A percentile compares a stretch with the other conserved stretches of the same genome.
These are phyloP conservation scores for Coemansia reversa DNA, from an alignment of 192 early-diverging fungal species.

Conservation along the genomic window DNA sequence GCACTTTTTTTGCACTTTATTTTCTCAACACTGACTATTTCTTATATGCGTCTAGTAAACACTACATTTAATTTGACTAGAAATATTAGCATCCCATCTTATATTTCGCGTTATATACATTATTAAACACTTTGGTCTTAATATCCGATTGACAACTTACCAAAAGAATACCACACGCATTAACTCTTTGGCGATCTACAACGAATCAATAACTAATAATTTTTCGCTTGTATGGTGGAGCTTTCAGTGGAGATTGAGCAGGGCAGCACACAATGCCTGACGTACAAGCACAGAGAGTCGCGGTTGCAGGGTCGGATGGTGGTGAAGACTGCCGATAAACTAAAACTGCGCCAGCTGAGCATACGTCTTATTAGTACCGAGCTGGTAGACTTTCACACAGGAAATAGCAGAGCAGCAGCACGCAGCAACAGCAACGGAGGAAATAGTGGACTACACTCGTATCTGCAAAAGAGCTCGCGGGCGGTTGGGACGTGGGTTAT, in stretches of 20 bases:
- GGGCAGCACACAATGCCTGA: slow-evolving; percentile 22
- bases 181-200: not conserved
- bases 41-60: too few species aligned
- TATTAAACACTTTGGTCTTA: too few species aligned
- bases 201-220: not conserved
- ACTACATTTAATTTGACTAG: too few species aligned
- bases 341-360: slow-evolving; percentile 35
- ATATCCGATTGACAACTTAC: too few species aligned
- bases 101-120: too few species aligned
- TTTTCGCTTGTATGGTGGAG: slow-evolving; percentile 25
- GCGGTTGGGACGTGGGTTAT: slow-evolving; percentile 31
- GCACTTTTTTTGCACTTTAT: too few species aligned
- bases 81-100: too few species aligned
- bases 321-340: slow-evolving; percentile 29
- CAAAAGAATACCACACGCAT: not conserved
- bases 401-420: not conserved
- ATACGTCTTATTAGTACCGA: slow-evolving; percentile 38
- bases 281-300: slow-evolving; percentile 37
- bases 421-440: not conserved
- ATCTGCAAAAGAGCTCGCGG: slow-evolving; percentile 37
- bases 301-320: slow-evolving; percentile 26
- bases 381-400: slow-evolving; percentile 32
- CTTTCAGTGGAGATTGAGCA: slow-evolving; percentile 25
- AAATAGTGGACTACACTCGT: slow-evolving; percentile 16
- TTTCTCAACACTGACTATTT: too few species aligned